Evolutionary conservation across 192 early-diverging fungal genomes (phyloP), one percentile per base, ranked within the genome.

Genomic region (Backusella luteola): DNA sequence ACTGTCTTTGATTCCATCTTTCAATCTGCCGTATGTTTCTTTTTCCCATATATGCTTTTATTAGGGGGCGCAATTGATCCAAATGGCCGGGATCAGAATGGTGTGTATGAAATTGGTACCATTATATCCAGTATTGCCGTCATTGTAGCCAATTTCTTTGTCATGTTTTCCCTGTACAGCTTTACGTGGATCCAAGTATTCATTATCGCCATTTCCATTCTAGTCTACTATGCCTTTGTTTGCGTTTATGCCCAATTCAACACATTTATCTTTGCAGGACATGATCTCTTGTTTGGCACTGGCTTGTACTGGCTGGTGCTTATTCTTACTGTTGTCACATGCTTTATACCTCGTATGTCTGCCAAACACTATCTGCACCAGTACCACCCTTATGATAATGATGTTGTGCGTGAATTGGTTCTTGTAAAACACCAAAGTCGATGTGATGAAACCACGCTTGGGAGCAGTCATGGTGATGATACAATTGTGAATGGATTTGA

Each of bases 321-420:
- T 69, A 71, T 86, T 3, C 76, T 96, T 26, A 86, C 87, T 0
- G 80, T 90, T 1, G 63, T 90, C 0, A 39, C 91, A 21, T 93
- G 93, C 36, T 87, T 93, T 81, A 75, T 94, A 74, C 96, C 96
- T 26, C 91, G 94, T 39, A 85, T 91, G 34, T 79, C 87, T n/a
- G 84, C 86, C 35, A 91, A 92, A 79, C 92, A 91, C 81, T 82
- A 86, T 52, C 83, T 89, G 5, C 92, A 94, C 44, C 88, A 91
- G 38, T 89, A 93, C 80, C 85, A 84, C 67, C 96, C 96, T 6
- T 94, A 86, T 53, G 94, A 98, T 81, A 90, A 90, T 11, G 92
- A 96, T 34, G 89, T 98, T 56, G 89, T 98, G 36, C 94, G 94
- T 66, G 96, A 96, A 39, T 93, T 88, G 79, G 96, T 75, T 23